A percentile compares a stretch with the other conserved stretches of the same genome.
These are phyloP conservation scores for Cucurbita argyrosperma DNA, from an alignment of 306 rosid species.

Conservation along the genomic window DNA sequence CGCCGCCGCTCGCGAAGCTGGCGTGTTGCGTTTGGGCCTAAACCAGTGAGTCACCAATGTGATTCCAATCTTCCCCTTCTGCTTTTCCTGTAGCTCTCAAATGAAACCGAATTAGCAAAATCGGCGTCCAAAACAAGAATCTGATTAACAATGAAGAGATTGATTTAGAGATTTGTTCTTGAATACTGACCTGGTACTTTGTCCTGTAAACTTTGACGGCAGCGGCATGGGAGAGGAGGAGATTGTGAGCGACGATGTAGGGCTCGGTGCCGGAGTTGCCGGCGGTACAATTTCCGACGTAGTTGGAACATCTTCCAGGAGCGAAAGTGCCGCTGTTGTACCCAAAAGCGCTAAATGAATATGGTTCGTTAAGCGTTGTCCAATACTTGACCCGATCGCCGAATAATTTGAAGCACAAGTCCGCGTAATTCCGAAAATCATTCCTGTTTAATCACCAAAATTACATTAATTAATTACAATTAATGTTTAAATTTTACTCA, in stretches of 20 bases:
- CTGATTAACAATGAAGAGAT: neutral
- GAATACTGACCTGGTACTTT: conserved; percentile 16
- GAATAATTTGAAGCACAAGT: conserved; percentile 25
- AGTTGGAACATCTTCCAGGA: conserved; percentile 30
- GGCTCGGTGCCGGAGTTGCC: conserved; percentile 35
- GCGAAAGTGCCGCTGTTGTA: conserved; percentile 17
- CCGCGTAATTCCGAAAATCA: conserved; percentile 15
- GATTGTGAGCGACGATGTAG: conserved; percentile 22
- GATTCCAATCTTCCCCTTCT: conserved; percentile 29
- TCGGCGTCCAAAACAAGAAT: neutral
- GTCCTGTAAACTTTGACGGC: conserved; percentile 17
- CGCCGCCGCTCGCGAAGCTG: conserved; percentile 20
- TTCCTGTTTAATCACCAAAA: conserved; percentile 6
- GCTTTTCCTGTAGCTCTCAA: conserved; percentile 15
- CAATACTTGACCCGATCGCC: conserved; percentile 31
- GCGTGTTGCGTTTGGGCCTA: conserved; percentile 10
- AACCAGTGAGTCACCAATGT: conserved; percentile 25
- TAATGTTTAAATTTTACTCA: too few relatives aligned
- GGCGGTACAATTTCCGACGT: conserved; percentile 20
- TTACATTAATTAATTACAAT: neutral
- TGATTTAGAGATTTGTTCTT: neutral
- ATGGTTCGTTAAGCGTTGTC: conserved; percentile 30
- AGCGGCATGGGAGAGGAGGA: conserved; percentile 23
- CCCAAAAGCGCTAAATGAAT: conserved; percentile 6
- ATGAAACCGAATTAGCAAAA: neutral